Base-by-base conservation (phyloP, 305 asterid genomes). In the Ruellia speciosa region DNA sequence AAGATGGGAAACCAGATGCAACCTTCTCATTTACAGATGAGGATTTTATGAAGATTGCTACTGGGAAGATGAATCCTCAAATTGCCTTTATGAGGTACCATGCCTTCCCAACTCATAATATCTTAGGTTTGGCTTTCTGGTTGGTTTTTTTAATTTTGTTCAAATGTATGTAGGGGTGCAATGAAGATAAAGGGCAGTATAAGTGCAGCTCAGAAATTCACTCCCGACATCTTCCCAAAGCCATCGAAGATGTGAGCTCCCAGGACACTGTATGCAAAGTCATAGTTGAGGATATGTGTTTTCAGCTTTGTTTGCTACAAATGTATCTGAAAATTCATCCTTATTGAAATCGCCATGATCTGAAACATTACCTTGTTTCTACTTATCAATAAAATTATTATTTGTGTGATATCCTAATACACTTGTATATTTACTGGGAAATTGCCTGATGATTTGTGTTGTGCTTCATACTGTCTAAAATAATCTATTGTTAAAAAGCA, bases 61-160 rank as follows among this genome's bases (percentile, higher is more conserved):
- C 83, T 5, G 98, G 98, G 67, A 92, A 92, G 75, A 85, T 92
- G 98, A 92, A 92, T 66, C 95, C 96, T 41, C 96, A 88, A 67
- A 80, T 92, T 50, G 98, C 98, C 45, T 92, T 92, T 75, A 82
- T 92, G 95, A 85, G 98, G 97, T 90, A 60, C 20, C 47, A 40
- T 53, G 15, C 54, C 65, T n/a, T 68, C 56, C 52, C 53, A 16
- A 33, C 33, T 60, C 54, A 28, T 20, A 9, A 14, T 55, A 5
- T 64, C 0, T 54, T 7, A 18, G n/a, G 15, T 66, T 49, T 70
- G 16, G 47, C 28, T 11, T 45, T 51, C 34, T 9, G 18, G 63
- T 13, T 11, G 16, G 45, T 24, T 7, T 24, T n/a, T 58, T 14
- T 40, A 15, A 48, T 37, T 45, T 62, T 54, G 56, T 18, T 24